phyloP scores from a whole-genome alignment of 345 rosid species.

The Bruguiera sexangula region DNA sequence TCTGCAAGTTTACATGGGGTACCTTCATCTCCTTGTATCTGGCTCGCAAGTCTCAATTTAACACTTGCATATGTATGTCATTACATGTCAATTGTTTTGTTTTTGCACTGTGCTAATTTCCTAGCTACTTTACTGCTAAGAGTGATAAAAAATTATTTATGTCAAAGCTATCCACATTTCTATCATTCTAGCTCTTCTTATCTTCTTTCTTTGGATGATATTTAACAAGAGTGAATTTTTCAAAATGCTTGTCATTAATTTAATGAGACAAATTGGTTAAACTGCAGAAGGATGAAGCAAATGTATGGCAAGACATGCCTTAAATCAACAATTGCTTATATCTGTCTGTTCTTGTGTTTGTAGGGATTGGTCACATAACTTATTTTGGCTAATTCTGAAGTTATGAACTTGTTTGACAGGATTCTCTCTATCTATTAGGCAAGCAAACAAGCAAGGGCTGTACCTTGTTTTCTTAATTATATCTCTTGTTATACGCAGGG shows the following conservation, averaged over 20 bases:
- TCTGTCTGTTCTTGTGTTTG: neutral
- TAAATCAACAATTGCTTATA: neutral
- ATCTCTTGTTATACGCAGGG: slow-evolving; percentile 53
- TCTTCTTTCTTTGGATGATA: neutral
- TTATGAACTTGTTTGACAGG: neutral
- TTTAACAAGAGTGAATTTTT: neutral
- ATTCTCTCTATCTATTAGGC: neutral
- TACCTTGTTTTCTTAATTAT: slow-evolving; percentile 2
- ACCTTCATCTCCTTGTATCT: slow-evolving; percentile 11
- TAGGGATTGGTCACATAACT: neutral
- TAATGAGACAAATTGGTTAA: neutral
- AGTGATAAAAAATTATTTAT: neutral
- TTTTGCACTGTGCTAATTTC: neutral
- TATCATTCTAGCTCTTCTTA: no score
- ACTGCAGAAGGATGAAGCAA: neutral
- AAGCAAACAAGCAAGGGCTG: neutral
- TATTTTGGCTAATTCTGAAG: neutral
- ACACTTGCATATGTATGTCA: neutral
- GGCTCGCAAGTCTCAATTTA: slow-evolving; percentile 15
- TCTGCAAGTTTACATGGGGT: slow-evolving; percentile 98
- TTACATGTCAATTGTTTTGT: neutral
- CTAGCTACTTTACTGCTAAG: neutral
- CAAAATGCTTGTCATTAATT: neutral
- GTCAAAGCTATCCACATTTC: no score
- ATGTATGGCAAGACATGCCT: neutral